Base-by-base conservation (phyloP, 1,284 basidiomycete genomes). In the Exobasidium cylindrosporum region DNA sequence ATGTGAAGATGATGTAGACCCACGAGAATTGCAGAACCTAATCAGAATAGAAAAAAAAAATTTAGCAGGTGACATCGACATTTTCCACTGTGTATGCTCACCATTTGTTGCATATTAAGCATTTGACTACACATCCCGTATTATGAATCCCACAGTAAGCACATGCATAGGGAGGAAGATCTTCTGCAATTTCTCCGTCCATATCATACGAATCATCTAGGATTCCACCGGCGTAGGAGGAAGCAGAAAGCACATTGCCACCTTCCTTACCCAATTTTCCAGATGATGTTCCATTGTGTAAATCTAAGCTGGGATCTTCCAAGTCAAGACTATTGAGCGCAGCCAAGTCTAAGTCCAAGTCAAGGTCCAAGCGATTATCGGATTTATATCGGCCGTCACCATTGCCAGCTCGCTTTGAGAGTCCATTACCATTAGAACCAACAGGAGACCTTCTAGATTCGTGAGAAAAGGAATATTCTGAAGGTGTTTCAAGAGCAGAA, bases 91-190 rank as follows among this genome's bases (percentile, higher is more conserved):
- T 29, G 24, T 54, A 49, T 58, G 35, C 35, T 40, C 35, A 40
- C 76, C 77, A 99, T 81, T 98, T 98, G 61, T 87, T 87, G 81
- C 96, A 99, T 57, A 93, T 83, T 32, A 97, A 85, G 77, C 96
- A 99, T 82, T 96, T 95, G 66, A 98, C 95, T 17, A 98, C 96
- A 57, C 92, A 95, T 3, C 92, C 89, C 1, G 95, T 92, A 60
- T 92, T 95, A 81, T 97, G 94, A 57, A 98, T 96, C n/a, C 95
- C 95, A 76, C 95, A 99, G 80, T 99, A 98, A 28, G 70, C 58
- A 61, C 69, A 71, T 13, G 71, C 72, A 56, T 73, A 69, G 17
- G 54, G 28, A 26, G 67, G 60, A 84, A 87, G 62, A 84, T 87
- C 7, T 80, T 89, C 49, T 78, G 83, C 26, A 86, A 87, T 68